These are phyloP conservation scores for Pterocarpus santalinus DNA, from an alignment of 306 rosid genomes.

Conservation along the genomic window DNA sequence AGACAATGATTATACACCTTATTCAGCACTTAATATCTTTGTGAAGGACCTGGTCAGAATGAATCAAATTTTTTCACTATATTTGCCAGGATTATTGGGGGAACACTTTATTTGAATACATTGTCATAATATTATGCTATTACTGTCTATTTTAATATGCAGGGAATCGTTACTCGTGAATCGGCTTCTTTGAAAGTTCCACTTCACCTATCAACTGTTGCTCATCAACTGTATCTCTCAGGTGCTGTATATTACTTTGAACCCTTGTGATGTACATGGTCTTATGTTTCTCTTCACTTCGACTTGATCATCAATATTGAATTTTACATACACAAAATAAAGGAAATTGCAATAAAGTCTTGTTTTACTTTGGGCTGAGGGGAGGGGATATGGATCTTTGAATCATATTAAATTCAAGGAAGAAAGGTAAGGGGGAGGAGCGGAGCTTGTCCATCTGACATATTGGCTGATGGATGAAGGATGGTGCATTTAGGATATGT, in stretches of 20 bases:
- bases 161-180: constrained; percentile 96
- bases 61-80: constrained; percentile 18
- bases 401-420: constrained; percentile 19
- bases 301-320: constrained; percentile 14
- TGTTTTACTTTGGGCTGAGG: neutral
- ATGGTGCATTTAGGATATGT: constrained; percentile 37
- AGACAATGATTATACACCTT: constrained; percentile 90
- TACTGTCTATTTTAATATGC: constrained; percentile 44
- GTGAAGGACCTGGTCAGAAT: constrained; percentile 92
- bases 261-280: constrained; percentile 30
- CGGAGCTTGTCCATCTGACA: constrained; percentile 20
- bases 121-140: constrained; percentile 23
- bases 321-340: neutral
- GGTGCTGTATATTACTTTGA: constrained; percentile 61
- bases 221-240: constrained; percentile 86
- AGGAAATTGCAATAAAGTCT: constrained; percentile 17
- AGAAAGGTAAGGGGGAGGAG: constrained; percentile 15
- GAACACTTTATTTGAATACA: constrained; percentile 25
- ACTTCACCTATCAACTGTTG: constrained; percentile 76
- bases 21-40: constrained; percentile 94
- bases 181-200: constrained; percentile 79
- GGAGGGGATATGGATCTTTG: neutral
- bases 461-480: constrained; percentile 12
- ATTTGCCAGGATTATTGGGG: constrained; percentile 23
- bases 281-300: constrained; percentile 35